Evolutionary conservation across 2,329 filamentous ascomycete genomes (phyloP).

Genomic region (Xylariaceae sp.): DNA sequence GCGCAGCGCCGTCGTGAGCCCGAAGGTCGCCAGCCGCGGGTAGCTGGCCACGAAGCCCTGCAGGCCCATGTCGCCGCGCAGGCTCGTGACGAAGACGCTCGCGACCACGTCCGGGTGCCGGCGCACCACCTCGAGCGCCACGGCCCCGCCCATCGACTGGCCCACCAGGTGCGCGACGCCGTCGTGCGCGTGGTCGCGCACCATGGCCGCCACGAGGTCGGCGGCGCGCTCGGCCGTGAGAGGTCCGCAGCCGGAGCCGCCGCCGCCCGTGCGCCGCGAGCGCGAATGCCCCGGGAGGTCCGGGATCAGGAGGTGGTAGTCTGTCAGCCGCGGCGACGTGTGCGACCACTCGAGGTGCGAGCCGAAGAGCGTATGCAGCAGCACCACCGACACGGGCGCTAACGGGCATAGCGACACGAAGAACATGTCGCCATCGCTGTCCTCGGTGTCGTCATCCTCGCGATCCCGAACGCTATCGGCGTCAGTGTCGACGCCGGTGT

Average conservation of each 20-base stretch:
- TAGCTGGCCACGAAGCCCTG: neutral
- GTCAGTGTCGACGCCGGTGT: too few species aligned
- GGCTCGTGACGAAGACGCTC: constrained; percentile 28
- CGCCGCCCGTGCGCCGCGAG: constrained; percentile 20
- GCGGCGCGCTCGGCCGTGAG: constrained; percentile 24
- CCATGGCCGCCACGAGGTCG: constrained; percentile 27
- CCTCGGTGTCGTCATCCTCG: neutral
- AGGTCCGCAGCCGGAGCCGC: constrained; percentile 10
- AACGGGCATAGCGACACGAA: constrained; percentile 2
- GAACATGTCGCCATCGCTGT: constrained; percentile 1
- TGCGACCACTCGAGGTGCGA: constrained; percentile 27
- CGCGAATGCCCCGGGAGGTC: constrained; percentile 33
- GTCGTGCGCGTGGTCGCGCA: constrained; percentile 30
- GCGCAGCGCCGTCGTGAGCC: constrained; percentile 17
- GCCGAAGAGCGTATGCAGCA: constrained; percentile 26
- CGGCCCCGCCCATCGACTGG: constrained; percentile 32
- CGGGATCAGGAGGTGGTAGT: constrained; percentile 32
- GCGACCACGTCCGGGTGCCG: constrained; percentile 27
- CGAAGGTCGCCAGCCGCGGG: constrained; percentile 21
- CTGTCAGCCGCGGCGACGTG: constrained; percentile 25
- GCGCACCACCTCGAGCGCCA: constrained; percentile 25
- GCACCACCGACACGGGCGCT: constrained; percentile 19
- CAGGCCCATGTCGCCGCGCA: constrained; percentile 20
- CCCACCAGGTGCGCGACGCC: constrained; percentile 32
- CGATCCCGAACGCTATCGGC: too few species aligned